These are phyloP conservation scores for Kuraishia molischiana DNA, from an alignment of 805 yeast species.

Conservation along the genomic window DNA sequence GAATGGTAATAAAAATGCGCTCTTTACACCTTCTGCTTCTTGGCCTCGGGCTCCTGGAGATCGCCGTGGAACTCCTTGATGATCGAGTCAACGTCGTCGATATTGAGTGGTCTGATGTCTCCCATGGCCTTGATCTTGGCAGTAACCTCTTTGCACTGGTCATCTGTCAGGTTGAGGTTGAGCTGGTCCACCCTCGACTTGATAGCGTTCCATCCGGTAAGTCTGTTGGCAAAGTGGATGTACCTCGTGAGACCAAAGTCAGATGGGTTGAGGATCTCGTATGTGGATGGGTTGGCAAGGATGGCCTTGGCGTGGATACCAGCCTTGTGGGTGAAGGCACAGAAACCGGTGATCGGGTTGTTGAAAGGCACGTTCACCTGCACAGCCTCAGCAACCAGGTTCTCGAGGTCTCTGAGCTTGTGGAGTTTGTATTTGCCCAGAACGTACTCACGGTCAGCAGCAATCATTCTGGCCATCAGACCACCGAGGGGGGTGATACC, in stretches of 20 bases:
- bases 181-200: conserved; percentile 96
- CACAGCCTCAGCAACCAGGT: conserved; percentile 93
- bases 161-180: conserved; percentile 81
- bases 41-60: conserved; percentile 24
- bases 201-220: conserved; percentile 99
- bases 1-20: too few species aligned
- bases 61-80: conserved; percentile 89
- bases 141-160: conserved; percentile 92
- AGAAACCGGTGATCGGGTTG: conserved; percentile 98
- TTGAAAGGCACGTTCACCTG: conserved; percentile 96
- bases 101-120: conserved; percentile 86
- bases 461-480: conserved; percentile 98
- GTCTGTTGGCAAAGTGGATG: conserved; percentile 95
- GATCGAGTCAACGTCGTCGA: conserved; percentile 96
- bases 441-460: conserved; percentile 95
- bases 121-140: conserved; percentile 88
- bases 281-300: conserved; percentile 97
- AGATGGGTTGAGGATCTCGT: conserved; percentile 88
- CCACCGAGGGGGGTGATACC: conserved; percentile 98
- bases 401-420: conserved; percentile 92
- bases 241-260: conserved; percentile 95
- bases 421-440: conserved; percentile 89
- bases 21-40: conserved; percentile 23
- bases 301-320: conserved; percentile 99
- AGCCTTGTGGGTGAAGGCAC: conserved; percentile 99